Base-by-base conservation (phyloP, 2,329 filamentous ascomycete genomes). In the Arthrobotrys musiformis region DNA sequence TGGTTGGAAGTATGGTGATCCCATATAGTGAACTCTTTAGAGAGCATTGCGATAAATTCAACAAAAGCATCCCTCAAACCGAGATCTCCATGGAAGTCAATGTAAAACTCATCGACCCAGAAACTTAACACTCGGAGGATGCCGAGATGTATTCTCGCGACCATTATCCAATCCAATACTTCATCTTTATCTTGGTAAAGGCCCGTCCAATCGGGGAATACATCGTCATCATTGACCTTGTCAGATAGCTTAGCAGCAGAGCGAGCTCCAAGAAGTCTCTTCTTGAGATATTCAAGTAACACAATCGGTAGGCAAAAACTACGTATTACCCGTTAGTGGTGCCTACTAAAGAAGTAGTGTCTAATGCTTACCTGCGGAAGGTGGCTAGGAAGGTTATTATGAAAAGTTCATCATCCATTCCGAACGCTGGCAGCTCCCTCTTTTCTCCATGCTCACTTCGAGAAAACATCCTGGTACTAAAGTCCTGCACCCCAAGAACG, bases 171-270 rank as follows among this genome's bases (percentile, higher is more conserved):
- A 52, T 82, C 80, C 40, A 82, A 79, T 19, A 77, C 61, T 33
- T 82, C 80, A 50, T 80, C 79, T 52, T 79, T 79, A 50, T 81
- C 67, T 24, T 79, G 79, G 69, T 81, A 80, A 8, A 80, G 73
- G 8, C 80, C 81, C 11, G 79, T 82, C 81, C 81, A 82, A 58
- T 82, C 81, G 40, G 81, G 81, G 61, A 82, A 82, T n/a, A 81
- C 80, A 52, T 81, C 79, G 66, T 82, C 81, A 50, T 82, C 80
- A 35, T 80, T 80, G 70, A 79, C 79, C 48, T 82, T 79, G 24
- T 80, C 72, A 2, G 79, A 79, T 50, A 80, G 72, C 17, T 79
- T 80, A 28, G 81, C 81, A 17, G 81, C 79, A 13, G 80, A 81
- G 54, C 81, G 81, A 22, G 81, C 80, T 11, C 81, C 81, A 26